Evolutionary conservation across 768 basidiomycete species (phyloP), one percentile per base, ranked within the genome.

Genomic region (Tubosaeta sp.): DNA sequence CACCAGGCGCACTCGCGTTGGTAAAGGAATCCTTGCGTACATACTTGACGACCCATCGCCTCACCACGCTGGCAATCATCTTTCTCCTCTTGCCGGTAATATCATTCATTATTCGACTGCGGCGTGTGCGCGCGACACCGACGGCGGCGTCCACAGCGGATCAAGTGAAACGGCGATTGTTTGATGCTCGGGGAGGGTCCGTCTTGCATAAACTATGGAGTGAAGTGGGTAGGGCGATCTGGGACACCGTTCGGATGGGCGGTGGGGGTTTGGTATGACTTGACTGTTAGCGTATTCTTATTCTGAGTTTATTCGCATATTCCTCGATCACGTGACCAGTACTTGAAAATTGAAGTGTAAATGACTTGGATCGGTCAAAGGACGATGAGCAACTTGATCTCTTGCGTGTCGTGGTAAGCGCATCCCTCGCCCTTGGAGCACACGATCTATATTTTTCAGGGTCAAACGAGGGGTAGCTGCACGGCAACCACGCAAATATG

Each of bases 401-500:
- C 87, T 46, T 76, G 80, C 46, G 76, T 86, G 39, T 72, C 85
- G 49, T 89, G 87, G 74, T 75, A 51, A 49, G 65, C 44, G 45
- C 7, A 4, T 24, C 25, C 48, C 12, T 6, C 13, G 46, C 14
- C 8, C 0, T 34, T 39, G 14, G 27, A 8, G 16, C 11, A 18
- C 10, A 14, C 35, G 12, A 19, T 47, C 51, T 32, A 51, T 34
- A 44, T 16, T 12, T 50, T 54, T 52, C 29, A 84, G 83, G 92
- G 87, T 96, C 24, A 83, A 83, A 55, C 79, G 88, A 47, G 94
- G 96, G 9, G 80, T 83, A 16, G 75, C 94, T 3, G 73, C 76
- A 3, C 77, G 76, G 41, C 79, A 93, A 57, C 95, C 96, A 2
- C 71, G 74, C 63, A 92, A 89, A 73, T 98, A 98, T 69, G 78